Evolutionary conservation across 257 asterid genomes (phyloP).

Genomic region (Leonotis leonurus): DNA sequence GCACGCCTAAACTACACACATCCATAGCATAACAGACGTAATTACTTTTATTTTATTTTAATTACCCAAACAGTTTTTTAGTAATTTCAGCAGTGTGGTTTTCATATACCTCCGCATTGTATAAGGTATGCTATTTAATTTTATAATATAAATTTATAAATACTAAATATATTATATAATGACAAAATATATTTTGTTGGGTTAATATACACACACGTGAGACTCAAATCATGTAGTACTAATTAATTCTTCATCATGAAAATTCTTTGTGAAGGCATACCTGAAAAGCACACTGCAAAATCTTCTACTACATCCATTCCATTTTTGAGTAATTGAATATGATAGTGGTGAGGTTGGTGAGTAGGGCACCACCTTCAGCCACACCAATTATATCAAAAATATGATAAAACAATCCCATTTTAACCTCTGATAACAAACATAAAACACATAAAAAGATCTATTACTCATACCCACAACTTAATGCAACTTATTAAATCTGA

Average conservation of each 20-base stretch:
- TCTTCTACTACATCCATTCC: background rate
- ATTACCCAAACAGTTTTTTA: too few relatives aligned
- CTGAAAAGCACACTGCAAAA: background rate
- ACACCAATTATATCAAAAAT: slow-evolving; percentile 1
- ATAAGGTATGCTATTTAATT: too few relatives aligned
- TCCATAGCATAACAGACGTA: too few relatives aligned
- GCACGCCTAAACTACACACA: background rate
- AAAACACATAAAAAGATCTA: too few relatives aligned
- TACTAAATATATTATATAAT: too few relatives aligned
- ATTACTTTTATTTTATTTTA: background rate
- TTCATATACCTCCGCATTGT: too few relatives aligned
- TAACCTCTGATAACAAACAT: background rate
- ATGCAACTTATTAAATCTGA: background rate
- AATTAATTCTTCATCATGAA: slow-evolving; percentile 1
- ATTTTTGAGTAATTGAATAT: background rate
- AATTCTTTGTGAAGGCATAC: background rate
- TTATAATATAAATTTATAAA: too few relatives aligned
- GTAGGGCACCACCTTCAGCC: slow-evolving; percentile 5
- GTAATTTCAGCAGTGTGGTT: background rate
- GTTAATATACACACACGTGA: background rate
- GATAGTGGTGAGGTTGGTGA: slow-evolving; percentile 10
- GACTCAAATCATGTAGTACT: background rate
- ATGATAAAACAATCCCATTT: background rate
- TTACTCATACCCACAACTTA: background rate
- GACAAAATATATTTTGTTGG: too few relatives aligned